Evolutionary conservation across 306 rosid genomes (phyloP).

Genomic region (Inga laurina): DNA sequence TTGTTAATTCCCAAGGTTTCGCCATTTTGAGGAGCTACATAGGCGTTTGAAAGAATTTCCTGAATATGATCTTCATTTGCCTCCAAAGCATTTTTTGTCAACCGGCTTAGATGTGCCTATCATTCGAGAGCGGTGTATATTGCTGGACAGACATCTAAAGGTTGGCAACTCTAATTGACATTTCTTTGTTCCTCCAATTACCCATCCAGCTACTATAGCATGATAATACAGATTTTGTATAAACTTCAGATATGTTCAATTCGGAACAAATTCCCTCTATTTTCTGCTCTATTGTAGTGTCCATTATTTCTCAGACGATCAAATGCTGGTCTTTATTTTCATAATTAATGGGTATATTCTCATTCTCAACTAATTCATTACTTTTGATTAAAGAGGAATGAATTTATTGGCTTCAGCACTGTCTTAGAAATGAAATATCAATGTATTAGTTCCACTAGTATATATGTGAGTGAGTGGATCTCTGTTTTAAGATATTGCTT

Average conservation of each 20-base stretch:
- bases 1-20: conserved; percentile 59
- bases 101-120: conserved; percentile 85
- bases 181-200: too few relatives aligned
- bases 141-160: conserved; percentile 86
- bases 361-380: conserved; percentile 9
- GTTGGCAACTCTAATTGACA: conserved; percentile 33
- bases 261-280: conserved; percentile 20
- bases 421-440: conserved; percentile 17
- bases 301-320: conserved; percentile 12
- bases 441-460: conserved; percentile 19
- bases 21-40: conserved; percentile 99
- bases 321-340: conserved; percentile 17
- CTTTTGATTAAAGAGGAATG: conserved; percentile 7
- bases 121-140: conserved; percentile 85
- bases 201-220: neutral
- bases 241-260: neutral
- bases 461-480: conserved; percentile 31
- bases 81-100: conserved; percentile 97
- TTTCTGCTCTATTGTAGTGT: conserved; percentile 1
- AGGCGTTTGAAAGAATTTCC: conserved; percentile 89
- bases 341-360: conserved; percentile 21
- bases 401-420: conserved; percentile 21
- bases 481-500: conserved; percentile 28
- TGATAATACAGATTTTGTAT: neutral
- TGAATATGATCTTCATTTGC: conserved; percentile 90